Base-by-base conservation (phyloP, 345 rosid genomes). In the Cardamine occulta region DNA sequence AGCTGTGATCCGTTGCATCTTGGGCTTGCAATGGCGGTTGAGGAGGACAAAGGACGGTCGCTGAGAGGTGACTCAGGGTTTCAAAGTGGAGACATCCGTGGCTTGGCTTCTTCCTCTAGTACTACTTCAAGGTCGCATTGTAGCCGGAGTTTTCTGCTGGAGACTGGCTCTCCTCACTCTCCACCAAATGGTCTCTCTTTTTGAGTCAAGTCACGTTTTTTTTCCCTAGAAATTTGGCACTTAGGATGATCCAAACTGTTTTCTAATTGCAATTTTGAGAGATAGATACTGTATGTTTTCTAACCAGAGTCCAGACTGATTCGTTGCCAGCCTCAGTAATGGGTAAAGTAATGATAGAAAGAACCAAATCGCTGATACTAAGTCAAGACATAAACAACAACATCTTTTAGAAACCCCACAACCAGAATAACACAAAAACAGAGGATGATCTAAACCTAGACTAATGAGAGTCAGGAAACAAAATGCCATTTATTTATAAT, bases 41-140 rank as follows among this genome's bases (percentile, higher is more conserved):
- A 89, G 59, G 95, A 86, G 44, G 82, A 80, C 24, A 90, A 86
- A 35, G 91, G 89, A 40, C 74, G 89, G 76, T 74, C 80, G 35
- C 85, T 78, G 26, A 84, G 80, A 82, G 84, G 83, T 28, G 90
- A 87, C 48, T 74, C 74, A 0, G 71, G 78, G 21, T 88, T 82
- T 56, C 80, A 85, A 74, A 87, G 88, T 4, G 87, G 86, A 4
- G 97, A 93, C 72, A 93, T 75, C 44, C 85, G 90, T 75, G 78
- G 84, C 84, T 88, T 64, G 91, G 89, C 97, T 42, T 91, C 97
- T 74, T 91, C 98, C 11, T 90, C 98, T 4, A 90, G 97, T 75
- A 94, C 97, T 71, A 94, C 98, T 55, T 83, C 97, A 24, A 85
- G 96, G 82, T 94, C 97, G 14, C 88, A 88, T 85, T 90, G 96